These are phyloP conservation scores for Aspergillus tanneri DNA, from an alignment of 2,329 filamentous ascomycete genomes.

Conservation along the genomic window DNA sequence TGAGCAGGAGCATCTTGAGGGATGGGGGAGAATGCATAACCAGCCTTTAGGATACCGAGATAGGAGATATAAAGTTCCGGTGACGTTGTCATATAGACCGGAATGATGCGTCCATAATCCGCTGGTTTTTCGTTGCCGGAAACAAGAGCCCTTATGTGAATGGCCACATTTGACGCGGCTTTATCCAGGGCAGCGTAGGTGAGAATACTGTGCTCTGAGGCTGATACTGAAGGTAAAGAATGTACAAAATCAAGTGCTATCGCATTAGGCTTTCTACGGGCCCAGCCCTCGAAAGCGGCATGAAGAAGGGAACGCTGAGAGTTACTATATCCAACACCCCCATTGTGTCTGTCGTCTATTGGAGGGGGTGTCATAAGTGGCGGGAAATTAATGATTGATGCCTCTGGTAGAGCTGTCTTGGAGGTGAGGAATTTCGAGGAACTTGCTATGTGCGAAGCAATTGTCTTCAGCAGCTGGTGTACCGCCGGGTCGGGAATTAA, in stretches of 20 bases:
- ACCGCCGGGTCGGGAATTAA: constrained; percentile 22
- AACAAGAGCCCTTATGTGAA: constrained; percentile 18
- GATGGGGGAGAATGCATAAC: constrained; percentile 40
- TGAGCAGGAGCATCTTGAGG: constrained; percentile 36
- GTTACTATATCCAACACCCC: constrained; percentile 1
- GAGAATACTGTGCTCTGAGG: constrained; percentile 25
- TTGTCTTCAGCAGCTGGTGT: constrained; percentile 21
- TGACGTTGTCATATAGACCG: constrained; percentile 32
- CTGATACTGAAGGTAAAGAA: constrained; percentile 19
- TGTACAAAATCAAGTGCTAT: constrained; percentile 31
- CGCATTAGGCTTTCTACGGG: constrained; percentile 19
- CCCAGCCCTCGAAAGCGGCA: constrained; percentile 28
- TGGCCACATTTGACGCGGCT: constrained; percentile 24
- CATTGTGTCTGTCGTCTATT: constrained; percentile 7
- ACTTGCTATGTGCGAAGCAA: constrained; percentile 15
- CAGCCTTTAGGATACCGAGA: constrained; percentile 38
- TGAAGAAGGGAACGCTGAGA: constrained; percentile 23
- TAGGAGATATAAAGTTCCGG: constrained; percentile 42
- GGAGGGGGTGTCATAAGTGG: constrained; percentile 24
- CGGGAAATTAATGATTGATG: constrained; percentile 30
- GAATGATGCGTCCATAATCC: constrained; percentile 23
- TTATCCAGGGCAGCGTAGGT: constrained; percentile 27
- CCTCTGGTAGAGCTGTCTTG: constrained; percentile 11
- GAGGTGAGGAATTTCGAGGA: constrained; percentile 13
- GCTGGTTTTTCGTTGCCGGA: neutral